A percentile compares a stretch with the other conserved stretches of the same genome.
These are phyloP conservation scores for Rhizopogon salebrosus DNA, from an alignment of 768 basidiomycete species.

Conservation along the genomic window DNA sequence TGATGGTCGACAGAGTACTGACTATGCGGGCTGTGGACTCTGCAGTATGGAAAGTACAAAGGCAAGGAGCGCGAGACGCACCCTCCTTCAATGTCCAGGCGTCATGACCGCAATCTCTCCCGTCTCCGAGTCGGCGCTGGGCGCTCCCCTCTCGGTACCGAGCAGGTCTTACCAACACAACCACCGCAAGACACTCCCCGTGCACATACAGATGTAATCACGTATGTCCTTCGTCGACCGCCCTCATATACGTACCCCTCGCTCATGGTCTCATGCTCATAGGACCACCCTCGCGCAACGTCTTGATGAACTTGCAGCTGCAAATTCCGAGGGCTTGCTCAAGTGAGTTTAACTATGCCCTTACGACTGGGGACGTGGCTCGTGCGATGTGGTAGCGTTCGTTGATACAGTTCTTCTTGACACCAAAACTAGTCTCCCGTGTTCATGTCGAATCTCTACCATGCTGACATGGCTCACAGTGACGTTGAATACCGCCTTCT, in stretches of 20 bases:
- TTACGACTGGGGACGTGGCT: neutral
- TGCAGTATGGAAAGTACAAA: conserved; percentile 52
- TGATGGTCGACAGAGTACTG: conserved; percentile 1
- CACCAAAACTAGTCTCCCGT: neutral
- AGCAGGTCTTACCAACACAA: conserved; percentile 9
- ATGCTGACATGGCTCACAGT: conserved; percentile 31
- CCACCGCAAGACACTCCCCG: conserved; percentile 18
- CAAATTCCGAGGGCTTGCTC: conserved; percentile 76
- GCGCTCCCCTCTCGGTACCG: conserved; percentile 22
- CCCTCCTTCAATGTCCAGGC: conserved; percentile 20
- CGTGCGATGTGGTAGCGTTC: neutral
- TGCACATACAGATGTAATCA: conserved; percentile 43
- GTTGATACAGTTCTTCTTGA: neutral
- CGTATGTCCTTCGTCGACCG: conserved; percentile 36
- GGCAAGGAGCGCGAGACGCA: conserved; percentile 48
- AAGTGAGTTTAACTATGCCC: conserved; percentile 41
- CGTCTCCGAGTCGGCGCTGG: conserved; percentile 32
- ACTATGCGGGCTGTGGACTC: conserved; percentile 2
- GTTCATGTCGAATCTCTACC: neutral
- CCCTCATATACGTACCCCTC: conserved; percentile 3
- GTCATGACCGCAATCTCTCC: conserved; percentile 7
- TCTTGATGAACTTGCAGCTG: conserved; percentile 73
- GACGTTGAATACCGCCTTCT: conserved; percentile 84
- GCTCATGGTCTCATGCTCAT: conserved; percentile 8
- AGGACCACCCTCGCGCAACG: conserved; percentile 77